Evolutionary conservation across 2,329 filamentous ascomycete genomes (phyloP).

Genomic region (Alternaria alternata): DNA sequence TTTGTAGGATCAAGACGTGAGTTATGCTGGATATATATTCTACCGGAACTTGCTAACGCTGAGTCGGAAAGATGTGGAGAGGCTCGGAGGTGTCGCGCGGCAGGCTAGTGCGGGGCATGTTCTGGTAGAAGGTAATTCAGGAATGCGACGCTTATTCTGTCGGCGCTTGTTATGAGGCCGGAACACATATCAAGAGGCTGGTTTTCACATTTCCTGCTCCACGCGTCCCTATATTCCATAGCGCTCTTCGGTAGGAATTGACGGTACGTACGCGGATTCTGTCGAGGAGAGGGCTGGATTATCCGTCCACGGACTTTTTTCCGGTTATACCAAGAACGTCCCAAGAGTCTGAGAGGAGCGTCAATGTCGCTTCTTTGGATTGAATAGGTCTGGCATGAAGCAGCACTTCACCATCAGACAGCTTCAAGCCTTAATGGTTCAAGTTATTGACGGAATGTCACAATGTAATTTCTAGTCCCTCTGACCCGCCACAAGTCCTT

Average conservation of each 20-base stretch:
- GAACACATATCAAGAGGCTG: background rate
- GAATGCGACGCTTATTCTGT: background rate
- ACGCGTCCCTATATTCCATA: background rate
- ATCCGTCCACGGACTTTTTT: background rate
- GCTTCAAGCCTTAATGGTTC: background rate
- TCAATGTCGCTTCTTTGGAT: background rate
- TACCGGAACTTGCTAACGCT: constrained; percentile 21
- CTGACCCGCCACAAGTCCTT: constrained; percentile 31
- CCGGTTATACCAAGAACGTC: background rate
- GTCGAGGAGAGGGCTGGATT: background rate
- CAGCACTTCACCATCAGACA: background rate
- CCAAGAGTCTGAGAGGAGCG: background rate
- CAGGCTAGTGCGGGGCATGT: background rate
- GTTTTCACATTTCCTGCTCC: background rate
- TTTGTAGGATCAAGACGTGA: constrained; percentile 1
- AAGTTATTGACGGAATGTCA: background rate
- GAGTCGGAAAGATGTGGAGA: constrained; percentile 26
- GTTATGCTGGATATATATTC: constrained; percentile 29
- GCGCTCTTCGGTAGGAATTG: background rate
- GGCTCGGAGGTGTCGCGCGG: constrained; percentile 17
- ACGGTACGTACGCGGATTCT: background rate
- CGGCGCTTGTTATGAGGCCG: constrained; percentile 13
- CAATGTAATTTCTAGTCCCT: background rate
- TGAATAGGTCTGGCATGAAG: background rate
- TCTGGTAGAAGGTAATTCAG: background rate